These are phyloP conservation scores for Penicillium decumbens DNA, from an alignment of 2,329 filamentous ascomycete species.

Conservation along the genomic window DNA sequence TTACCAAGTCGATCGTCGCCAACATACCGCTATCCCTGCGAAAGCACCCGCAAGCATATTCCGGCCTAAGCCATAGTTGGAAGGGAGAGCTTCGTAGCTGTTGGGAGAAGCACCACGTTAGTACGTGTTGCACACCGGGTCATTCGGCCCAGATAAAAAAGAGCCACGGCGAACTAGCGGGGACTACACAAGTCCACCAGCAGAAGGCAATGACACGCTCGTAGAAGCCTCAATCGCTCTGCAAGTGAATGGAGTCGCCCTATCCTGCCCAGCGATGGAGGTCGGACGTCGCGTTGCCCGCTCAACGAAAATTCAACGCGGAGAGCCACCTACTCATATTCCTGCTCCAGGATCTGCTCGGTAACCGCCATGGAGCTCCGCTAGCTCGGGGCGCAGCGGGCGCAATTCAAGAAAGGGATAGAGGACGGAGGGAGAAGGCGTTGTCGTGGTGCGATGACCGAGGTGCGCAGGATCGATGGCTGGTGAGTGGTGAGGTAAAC, in stretches of 20 bases:
- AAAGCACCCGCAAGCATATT: slow-evolving; percentile 97
- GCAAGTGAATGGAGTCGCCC: background rate
- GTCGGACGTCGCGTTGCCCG: slow-evolving; percentile 1
- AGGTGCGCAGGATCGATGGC: background rate
- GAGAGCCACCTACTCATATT: slow-evolving; percentile 44
- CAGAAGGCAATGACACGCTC: background rate
- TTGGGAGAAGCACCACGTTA: slow-evolving; percentile 22
- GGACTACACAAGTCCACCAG: background rate
- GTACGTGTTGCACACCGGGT: slow-evolving; percentile 10
- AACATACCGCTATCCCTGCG: slow-evolving; percentile 83
- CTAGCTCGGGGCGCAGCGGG: slow-evolving; percentile 35
- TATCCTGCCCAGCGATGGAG: background rate
- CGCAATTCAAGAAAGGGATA: slow-evolving; percentile 22
- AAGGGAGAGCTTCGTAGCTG: slow-evolving; percentile 87
- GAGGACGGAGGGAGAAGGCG: slow-evolving; percentile 1
- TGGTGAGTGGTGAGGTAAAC: slow-evolving; percentile 11
- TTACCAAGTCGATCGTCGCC: background rate
- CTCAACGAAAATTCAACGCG: slow-evolving; percentile 8
- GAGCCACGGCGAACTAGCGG: background rate
- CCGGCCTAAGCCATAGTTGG: slow-evolving; percentile 86
- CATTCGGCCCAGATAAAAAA: background rate
- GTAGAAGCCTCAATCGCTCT: background rate
- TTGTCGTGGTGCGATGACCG: background rate
- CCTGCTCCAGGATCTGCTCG: slow-evolving; percentile 42
- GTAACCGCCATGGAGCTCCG: slow-evolving; percentile 40